Evolutionary conservation across 2,329 filamentous ascomycete species (phyloP), one percentile per base, ranked within the genome.

Genomic region (Aspergillus cejpii): DNA sequence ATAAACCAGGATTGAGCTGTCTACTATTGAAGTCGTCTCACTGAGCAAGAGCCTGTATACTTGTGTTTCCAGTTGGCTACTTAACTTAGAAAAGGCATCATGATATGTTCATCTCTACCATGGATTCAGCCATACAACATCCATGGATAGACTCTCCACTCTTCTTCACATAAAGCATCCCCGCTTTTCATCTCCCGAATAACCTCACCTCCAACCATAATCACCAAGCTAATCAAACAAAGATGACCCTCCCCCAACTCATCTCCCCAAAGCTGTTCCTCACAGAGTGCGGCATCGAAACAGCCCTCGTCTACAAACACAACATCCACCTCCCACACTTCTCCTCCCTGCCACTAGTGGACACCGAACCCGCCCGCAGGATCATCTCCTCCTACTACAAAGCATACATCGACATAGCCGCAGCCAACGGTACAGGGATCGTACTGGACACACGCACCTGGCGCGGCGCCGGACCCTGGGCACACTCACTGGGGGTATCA

Each of bases 371-470:
- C 5, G 14, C 27, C 37, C 37, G 37, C 19, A 27, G 23, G 12
- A 10, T 44, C 23, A 38, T 44, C 20, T 33, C 23, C 14, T 15
- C 24, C 4, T 37, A 39, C 20, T 44, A 44, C 37, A 27, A 23
- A 6, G 20, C 26, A 6, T 44, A 44, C 37, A 39, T 39, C 27
- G 27, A 28, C 19, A 34, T 44, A 10, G 43, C 47, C 4, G 39
- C 46, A 27, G 14, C 29, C 17, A 36, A 34, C 17, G 37, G 38
- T 23, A 50, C 45, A 2, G 47, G 47, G 6, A 43, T 50, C 21
- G 27, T 50, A 10, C 37, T 50, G 4, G 36, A 48, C 21, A 50
- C 47, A 10, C 47, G 44, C 36, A 50, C 47, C 26, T 50, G 47
- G 47, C 47, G 47, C 20, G 45, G 41, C 12, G 44, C 47, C 7